phyloP scores from a whole-genome alignment of 768 basidiomycete species.

The Suillus americanus region DNA sequence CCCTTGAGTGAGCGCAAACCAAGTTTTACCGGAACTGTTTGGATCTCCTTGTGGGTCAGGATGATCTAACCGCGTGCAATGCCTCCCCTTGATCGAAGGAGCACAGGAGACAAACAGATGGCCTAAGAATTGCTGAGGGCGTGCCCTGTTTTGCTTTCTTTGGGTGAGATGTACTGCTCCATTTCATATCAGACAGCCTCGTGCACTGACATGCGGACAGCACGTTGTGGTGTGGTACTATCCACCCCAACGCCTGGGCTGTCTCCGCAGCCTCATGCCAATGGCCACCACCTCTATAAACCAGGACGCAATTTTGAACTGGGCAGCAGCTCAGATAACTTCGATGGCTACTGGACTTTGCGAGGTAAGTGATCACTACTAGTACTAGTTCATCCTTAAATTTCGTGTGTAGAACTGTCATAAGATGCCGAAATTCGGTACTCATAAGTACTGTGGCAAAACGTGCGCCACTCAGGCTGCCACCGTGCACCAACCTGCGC shows the following conservation, averaged over 20 bases:
- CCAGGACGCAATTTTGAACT: constrained; percentile 1
- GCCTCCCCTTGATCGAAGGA: background rate
- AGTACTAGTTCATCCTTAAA: background rate
- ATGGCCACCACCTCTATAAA: constrained; percentile 6
- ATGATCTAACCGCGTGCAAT: background rate
- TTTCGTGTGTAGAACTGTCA: constrained; percentile 48
- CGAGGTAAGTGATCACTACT: constrained; percentile 24
- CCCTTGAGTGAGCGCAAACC: background rate
- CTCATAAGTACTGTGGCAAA: constrained; percentile 58
- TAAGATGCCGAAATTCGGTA: constrained; percentile 50
- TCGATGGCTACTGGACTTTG: constrained; percentile 29
- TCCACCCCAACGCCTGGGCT: background rate
- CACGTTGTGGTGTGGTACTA: background rate
- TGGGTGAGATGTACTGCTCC: background rate
- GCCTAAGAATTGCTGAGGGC: background rate
- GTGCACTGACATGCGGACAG: background rate
- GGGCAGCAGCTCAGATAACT: constrained; percentile 8
- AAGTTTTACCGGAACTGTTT: background rate
- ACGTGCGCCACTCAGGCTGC: constrained; percentile 48
- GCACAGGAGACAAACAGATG: background rate
- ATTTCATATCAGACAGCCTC: background rate
- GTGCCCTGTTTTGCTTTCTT: background rate
- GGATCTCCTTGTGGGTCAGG: background rate
- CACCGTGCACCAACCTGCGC: constrained; percentile 10
- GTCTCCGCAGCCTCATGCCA: constrained; percentile 1